phyloP scores from a whole-genome alignment of 225 moss, liverwort and hornwort species.

The Thuidium tamariscinum region DNA sequence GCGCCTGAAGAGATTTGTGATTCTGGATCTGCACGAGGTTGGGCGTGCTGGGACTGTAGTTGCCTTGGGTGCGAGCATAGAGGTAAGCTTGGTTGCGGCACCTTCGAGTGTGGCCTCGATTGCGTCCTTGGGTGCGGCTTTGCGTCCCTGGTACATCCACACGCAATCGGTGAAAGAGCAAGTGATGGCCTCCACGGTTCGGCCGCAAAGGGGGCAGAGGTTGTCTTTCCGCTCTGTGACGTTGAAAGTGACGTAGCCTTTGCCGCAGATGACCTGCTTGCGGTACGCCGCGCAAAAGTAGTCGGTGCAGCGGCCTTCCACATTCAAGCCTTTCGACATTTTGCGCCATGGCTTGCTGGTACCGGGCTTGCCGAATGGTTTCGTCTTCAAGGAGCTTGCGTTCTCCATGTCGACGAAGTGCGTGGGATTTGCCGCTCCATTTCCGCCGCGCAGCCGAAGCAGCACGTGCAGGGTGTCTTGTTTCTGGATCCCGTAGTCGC shows the following conservation, averaged over 20 bases:
- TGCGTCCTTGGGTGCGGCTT: background rate
- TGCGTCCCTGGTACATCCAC: background rate
- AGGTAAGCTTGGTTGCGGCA: background rate
- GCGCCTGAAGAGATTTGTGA: background rate
- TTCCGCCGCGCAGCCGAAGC: background rate
- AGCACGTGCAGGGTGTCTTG: background rate
- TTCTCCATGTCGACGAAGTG: background rate
- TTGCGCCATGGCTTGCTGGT: background rate
- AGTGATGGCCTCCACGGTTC: background rate
- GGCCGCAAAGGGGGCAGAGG: background rate
- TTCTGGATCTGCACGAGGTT: background rate
- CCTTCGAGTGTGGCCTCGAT: background rate
- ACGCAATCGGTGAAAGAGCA: background rate
- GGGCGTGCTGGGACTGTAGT: background rate
- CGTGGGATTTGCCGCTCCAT: background rate
- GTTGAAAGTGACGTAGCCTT: background rate
- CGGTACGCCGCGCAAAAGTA: background rate
- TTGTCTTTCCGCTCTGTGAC: background rate
- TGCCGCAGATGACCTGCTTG: background rate
- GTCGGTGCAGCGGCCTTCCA: background rate
- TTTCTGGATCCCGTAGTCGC: background rate
- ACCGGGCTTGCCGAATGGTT: accelerated
- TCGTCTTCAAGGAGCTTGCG: background rate
- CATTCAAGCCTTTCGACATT: background rate
- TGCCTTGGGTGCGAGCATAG: too few species aligned